These are phyloP conservation scores for Gossypium schwendimanii DNA, from an alignment of 441 rosid species.

Conservation along the genomic window DNA sequence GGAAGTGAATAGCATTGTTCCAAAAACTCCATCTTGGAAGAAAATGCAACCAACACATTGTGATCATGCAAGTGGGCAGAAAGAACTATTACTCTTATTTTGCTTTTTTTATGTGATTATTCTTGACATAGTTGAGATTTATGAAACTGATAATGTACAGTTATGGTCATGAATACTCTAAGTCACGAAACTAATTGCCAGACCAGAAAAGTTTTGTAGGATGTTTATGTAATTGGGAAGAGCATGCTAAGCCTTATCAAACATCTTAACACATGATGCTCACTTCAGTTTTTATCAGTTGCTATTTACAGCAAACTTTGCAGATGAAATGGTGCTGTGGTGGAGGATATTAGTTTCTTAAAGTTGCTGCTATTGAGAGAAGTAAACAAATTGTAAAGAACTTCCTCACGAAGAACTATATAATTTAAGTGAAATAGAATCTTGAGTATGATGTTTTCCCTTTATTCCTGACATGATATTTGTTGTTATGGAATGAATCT, in stretches of 20 bases:
- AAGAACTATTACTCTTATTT: not conserved
- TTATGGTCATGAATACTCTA: not conserved
- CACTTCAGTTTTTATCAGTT: not conserved
- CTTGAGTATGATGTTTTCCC: not conserved
- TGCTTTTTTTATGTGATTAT: not conserved
- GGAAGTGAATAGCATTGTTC: not conserved
- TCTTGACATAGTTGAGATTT: not conserved
- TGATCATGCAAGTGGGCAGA: not conserved
- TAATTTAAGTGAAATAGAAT: not conserved
- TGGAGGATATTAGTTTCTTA: not conserved
- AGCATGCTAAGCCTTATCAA: not conserved
- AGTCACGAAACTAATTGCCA: not conserved
- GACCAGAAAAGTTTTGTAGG: not conserved
- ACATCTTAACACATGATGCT: not conserved
- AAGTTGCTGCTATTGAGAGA: conserved; percentile 6
- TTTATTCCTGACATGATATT: not conserved
- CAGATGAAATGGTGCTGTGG: conserved; percentile 6
- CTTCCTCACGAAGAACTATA: not conserved
- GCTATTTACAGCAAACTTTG: not conserved
- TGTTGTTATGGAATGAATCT: not conserved
- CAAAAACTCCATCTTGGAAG: not conserved
- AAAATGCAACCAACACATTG: not conserved
- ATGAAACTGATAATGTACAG: not conserved
- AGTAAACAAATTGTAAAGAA: not conserved
- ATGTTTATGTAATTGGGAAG: not conserved